Conservation (phyloP, 1,139 yeast species). For the Nakaseomyces sp. region DNA sequence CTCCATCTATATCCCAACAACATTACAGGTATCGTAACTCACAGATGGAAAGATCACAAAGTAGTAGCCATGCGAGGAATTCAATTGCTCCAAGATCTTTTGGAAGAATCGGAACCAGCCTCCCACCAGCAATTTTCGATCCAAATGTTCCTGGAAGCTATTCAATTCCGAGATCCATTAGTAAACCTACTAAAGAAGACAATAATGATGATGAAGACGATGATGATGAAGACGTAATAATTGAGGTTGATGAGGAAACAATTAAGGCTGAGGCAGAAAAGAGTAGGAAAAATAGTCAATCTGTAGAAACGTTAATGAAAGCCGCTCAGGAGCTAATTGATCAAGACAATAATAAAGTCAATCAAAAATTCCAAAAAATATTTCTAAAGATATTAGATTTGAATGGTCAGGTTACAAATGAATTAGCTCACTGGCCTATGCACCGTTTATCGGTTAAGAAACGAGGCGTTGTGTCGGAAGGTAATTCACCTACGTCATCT, state of each 20-base stretch:
- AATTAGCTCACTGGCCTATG: conserved; percentile 2
- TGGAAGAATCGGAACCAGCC: not conserved
- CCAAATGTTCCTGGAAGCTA: not conserved
- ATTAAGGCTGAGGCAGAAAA: not conserved
- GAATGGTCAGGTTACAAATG: not conserved
- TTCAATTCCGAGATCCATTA: not conserved
- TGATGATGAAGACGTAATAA: not conserved
- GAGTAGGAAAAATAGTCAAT: not conserved
- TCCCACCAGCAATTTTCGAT: not conserved
- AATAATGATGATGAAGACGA: not conserved
- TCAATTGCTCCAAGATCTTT: not conserved
- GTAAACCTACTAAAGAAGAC: too few species aligned
- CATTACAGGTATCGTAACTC: not conserved
- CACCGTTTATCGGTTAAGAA: not conserved
- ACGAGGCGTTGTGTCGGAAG: not conserved
- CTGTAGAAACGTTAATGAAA: not conserved
- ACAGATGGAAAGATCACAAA: not conserved
- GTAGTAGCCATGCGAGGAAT: not conserved
- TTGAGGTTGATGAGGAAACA: not conserved
- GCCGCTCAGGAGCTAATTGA: not conserved
- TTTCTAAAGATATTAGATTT: not conserved
- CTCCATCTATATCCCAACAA: not conserved
- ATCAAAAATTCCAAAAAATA: not conserved
- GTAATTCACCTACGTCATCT: not conserved
- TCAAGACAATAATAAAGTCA: not conserved